Evolutionary conservation across 176 grass and related monocot genomes (phyloP).

Genomic region (Zea luxurians): DNA sequence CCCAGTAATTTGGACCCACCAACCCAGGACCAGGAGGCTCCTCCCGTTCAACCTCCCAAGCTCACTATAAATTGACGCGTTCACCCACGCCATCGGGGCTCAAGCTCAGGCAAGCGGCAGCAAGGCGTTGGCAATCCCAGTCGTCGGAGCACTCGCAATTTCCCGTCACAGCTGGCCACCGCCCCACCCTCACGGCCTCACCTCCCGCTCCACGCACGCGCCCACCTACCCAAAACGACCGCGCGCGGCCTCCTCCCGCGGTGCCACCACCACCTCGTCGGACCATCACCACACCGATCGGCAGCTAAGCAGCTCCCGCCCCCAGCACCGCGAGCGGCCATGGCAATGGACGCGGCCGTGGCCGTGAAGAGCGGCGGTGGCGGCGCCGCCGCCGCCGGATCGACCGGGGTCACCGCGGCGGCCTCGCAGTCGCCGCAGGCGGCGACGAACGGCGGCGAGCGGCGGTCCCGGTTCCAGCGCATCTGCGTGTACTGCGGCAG

Average conservation of each 20-base stretch:
- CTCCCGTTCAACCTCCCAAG: neutral
- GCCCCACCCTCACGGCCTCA: too few relatives aligned
- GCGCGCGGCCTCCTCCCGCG: neutral
- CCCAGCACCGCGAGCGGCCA: neutral
- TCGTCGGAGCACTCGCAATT: constrained; percentile 19
- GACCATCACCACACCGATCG: neutral
- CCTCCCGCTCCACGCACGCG: constrained; percentile 16
- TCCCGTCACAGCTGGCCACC: constrained; percentile 4
- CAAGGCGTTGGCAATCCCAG: neutral
- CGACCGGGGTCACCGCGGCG: neutral
- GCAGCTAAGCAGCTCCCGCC: neutral
- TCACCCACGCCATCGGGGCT: constrained; percentile 21
- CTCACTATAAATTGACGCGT: constrained; percentile 44
- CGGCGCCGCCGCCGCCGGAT: neutral
- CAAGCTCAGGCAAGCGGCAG: constrained; percentile 18
- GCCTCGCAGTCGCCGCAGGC: neutral
- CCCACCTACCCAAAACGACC: constrained; percentile 28
- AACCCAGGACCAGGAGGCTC: neutral
- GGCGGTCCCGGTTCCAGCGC: constrained; percentile 62
- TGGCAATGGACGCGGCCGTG: constrained; percentile 39
- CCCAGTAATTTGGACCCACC: constrained; percentile 48
- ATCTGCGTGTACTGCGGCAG: constrained; percentile 95
- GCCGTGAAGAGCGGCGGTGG: constrained; percentile 25
- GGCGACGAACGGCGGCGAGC: constrained; percentile 37
- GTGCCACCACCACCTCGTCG: neutral